phyloP scores from a whole-genome alignment of 331 rosid genomes.

The Pyrus hybrid region DNA sequence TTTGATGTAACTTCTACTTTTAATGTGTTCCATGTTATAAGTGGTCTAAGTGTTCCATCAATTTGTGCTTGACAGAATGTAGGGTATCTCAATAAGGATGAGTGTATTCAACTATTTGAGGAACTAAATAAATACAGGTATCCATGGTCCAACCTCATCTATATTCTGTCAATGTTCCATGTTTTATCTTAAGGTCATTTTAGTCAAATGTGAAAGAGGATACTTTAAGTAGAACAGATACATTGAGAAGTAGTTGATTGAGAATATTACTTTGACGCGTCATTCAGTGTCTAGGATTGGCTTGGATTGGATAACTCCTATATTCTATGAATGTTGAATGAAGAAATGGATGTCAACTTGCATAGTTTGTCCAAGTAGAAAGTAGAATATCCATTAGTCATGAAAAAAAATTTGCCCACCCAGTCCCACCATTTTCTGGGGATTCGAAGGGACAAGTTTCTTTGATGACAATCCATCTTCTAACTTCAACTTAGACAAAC shows the following conservation, averaged over 20 bases:
- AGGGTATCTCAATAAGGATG: conserved; percentile 53
- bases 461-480: no score
- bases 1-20: background rate
- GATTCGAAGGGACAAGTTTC: no score
- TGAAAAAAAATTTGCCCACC: no score
- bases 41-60: conserved; percentile 6
- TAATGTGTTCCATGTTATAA: conserved; percentile 1
- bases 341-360: no score
- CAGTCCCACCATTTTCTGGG: no score
- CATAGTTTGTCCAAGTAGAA: no score
- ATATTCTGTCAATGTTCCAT: background rate
- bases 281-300: background rate
- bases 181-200: background rate
- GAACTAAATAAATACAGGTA: conserved; percentile 88
- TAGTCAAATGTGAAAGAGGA: background rate
- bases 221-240: background rate
- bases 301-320: no score
- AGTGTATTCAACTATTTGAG: conserved; percentile 71
- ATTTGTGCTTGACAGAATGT: conserved; percentile 41
- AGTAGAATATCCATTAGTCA: no score
- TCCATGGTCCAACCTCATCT: background rate
- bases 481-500: no score
- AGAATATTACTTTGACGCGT: background rate
- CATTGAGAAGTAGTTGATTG: background rate
- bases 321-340: no score